Evolutionary conservation across 768 basidiomycete species (phyloP).

Genomic region (Phylloporus scabripes): DNA sequence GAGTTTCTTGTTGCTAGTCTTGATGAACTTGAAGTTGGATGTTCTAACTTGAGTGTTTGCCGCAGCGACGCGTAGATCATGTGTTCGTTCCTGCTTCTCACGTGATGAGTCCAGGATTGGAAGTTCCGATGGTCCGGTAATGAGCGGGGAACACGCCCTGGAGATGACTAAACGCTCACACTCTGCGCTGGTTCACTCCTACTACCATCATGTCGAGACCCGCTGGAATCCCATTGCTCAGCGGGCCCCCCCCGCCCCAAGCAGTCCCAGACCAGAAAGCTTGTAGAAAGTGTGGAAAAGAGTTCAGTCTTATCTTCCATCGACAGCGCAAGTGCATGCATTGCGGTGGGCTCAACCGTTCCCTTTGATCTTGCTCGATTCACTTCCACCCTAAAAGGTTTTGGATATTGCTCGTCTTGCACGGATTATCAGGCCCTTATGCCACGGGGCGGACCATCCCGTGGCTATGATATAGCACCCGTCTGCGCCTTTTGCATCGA

Average conservation of each 20-base stretch:
- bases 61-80: conserved; percentile 25
- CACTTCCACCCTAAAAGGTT: conserved; percentile 40
- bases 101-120: background rate
- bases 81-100: conserved; percentile 13
- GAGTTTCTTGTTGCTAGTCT: background rate
- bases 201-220: conserved; percentile 17
- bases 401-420: conserved; percentile 66
- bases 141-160: background rate
- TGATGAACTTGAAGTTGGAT: background rate
- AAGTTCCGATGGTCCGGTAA: conserved; percentile 15
- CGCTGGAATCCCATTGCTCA: conserved; percentile 63
- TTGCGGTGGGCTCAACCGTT: conserved; percentile 48
- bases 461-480: conserved; percentile 58
- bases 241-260: conserved; percentile 52
- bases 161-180: conserved; percentile 1
- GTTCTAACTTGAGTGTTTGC: conserved; percentile 13
- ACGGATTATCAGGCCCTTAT: conserved; percentile 73
- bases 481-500: conserved; percentile 79
- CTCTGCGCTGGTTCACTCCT: background rate
- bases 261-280: conserved; percentile 24
- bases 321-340: conserved; percentile 66
- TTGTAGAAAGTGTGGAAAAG: conserved; percentile 70
- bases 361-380: background rate
- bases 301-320: conserved; percentile 63
- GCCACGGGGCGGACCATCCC: conserved; percentile 48